Evolutionary conservation across 495 filamentous ascomycete species (phyloP).

Genomic region (Terfezia claveryi): DNA sequence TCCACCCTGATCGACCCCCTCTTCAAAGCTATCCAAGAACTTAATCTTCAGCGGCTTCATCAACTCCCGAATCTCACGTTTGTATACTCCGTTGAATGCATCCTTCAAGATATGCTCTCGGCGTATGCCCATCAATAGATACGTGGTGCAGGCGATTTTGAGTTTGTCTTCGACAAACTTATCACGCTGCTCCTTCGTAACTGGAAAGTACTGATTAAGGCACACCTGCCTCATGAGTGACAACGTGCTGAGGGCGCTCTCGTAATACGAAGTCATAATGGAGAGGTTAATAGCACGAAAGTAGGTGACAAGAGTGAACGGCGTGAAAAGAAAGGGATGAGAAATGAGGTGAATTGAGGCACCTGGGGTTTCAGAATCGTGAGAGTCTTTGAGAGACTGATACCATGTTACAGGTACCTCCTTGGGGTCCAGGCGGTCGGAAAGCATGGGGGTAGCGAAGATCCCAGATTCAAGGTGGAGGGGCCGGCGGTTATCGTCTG

Average conservation of each 20-base stretch:
- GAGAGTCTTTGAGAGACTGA: conserved; percentile 25
- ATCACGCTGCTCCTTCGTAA: conserved; percentile 12
- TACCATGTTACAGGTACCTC: conserved; percentile 60
- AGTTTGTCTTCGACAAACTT: conserved; percentile 36
- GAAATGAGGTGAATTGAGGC: conserved; percentile 49
- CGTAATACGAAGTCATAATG: conserved; percentile 54
- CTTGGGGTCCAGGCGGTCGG: conserved; percentile 53
- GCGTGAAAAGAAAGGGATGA: conserved; percentile 59
- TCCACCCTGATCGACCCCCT: conserved; percentile 80
- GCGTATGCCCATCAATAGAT: conserved; percentile 54
- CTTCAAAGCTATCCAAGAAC: conserved; percentile 64
- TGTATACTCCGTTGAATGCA: conserved; percentile 73
- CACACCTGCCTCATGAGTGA: conserved; percentile 38
- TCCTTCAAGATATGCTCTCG: conserved; percentile 50
- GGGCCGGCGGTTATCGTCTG: conserved; percentile 34
- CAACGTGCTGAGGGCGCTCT: conserved; percentile 41
- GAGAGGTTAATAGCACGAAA: conserved; percentile 78
- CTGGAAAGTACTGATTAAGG: conserved; percentile 16
- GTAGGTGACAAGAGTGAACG: conserved; percentile 50
- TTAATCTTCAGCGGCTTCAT: conserved; percentile 70
- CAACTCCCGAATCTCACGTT: conserved; percentile 59
- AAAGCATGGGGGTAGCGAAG: conserved; percentile 54
- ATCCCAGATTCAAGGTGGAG: conserved; percentile 41
- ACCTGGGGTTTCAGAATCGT: conserved; percentile 23
- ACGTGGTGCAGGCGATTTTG: conserved; percentile 40